Conservation (phyloP, 345 rosid genomes). For the Eucalyptus coolabah region DNA sequence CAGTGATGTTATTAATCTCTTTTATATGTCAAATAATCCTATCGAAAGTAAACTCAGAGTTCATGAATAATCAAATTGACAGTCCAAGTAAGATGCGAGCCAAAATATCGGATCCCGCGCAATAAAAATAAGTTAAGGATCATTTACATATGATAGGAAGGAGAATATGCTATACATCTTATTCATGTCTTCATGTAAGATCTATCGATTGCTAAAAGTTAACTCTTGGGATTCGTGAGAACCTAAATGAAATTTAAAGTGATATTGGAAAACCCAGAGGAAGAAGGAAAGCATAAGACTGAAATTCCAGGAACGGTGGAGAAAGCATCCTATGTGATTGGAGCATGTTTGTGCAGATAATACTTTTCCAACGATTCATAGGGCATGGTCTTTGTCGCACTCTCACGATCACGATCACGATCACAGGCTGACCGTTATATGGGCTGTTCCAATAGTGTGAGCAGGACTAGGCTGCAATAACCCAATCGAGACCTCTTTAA, state of each 20-base stretch:
- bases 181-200: background rate
- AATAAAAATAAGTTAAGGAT: background rate
- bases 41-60: background rate
- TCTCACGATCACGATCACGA: background rate
- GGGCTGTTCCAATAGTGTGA: background rate
- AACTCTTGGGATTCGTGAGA: accelerated
- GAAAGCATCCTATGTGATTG: background rate
- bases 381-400: too few species aligned
- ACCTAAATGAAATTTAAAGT: background rate
- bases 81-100: background rate
- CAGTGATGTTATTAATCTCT: background rate
- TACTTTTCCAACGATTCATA: background rate
- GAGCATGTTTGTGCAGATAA: background rate
- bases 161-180: background rate
- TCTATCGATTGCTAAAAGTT: background rate
- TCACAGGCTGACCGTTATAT: background rate
- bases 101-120: accelerated
- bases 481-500: background rate
- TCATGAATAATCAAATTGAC: background rate
- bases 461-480: background rate
- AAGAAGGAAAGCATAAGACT: background rate
- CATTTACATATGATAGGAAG: background rate
- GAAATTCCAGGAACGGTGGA: background rate
- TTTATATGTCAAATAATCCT: background rate
- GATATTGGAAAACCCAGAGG: background rate